A percentile compares a stretch with the other conserved stretches of the same genome.
Evolutionary conservation across 345 rosid genomes (phyloP).

Genomic region (Eucalyptus marginata): DNA sequence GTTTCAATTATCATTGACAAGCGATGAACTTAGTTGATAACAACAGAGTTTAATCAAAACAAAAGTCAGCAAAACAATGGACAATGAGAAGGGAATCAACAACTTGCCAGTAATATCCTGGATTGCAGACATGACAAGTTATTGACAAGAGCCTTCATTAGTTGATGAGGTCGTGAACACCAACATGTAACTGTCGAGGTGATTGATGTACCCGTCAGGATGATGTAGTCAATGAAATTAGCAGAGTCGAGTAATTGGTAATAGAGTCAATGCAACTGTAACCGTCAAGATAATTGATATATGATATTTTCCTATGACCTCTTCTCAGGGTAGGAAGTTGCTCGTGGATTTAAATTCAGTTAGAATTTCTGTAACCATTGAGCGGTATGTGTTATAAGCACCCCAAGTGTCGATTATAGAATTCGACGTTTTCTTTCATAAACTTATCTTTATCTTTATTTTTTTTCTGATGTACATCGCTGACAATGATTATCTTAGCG

Average conservation of each 20-base stretch:
- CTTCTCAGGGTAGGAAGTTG: no score
- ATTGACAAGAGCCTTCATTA: no score
- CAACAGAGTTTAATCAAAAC: not conserved
- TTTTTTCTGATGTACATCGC: not conserved
- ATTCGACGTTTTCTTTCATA: not conserved
- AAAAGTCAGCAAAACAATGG: not conserved
- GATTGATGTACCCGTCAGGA: not conserved
- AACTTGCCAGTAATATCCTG: no score
- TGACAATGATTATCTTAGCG: not conserved
- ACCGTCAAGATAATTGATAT: not conserved
- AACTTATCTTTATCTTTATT: not conserved
- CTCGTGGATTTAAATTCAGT: no score
- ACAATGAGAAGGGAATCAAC: not conserved
- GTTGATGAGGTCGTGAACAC: no score
- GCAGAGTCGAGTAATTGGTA: no score
- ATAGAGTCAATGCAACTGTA: not conserved
- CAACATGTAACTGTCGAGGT: no score
- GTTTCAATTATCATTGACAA: not conserved
- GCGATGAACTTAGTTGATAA: not conserved
- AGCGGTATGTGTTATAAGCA: not conserved
- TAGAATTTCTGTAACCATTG: accelerated
- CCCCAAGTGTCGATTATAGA: not conserved
- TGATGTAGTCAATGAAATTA: not conserved
- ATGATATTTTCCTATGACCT: not conserved
- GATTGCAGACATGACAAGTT: no score